Conservation (phyloP, 78 protist species). For the Chrysochromulina tobinii region DNA sequence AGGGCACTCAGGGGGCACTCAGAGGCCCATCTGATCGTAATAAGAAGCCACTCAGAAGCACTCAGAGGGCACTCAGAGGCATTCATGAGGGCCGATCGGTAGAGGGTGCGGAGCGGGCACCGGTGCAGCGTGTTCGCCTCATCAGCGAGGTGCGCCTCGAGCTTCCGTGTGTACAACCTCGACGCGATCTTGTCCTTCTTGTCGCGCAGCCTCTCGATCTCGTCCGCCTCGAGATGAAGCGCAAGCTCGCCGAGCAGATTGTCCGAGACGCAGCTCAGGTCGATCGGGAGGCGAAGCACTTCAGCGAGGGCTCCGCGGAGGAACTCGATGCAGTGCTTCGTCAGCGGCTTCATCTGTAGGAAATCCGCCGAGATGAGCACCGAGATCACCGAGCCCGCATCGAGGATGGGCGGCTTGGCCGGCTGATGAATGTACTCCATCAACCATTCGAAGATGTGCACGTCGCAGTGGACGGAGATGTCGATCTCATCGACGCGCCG, state of each 20-base stretch:
- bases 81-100: too few species aligned
- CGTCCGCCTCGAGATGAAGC: background rate
- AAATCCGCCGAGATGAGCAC: constrained; percentile 39
- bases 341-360: constrained; percentile 27
- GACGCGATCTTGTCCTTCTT: background rate
- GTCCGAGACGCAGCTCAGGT: constrained; percentile 13
- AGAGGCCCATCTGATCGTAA: too few species aligned
- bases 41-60: too few species aligned
- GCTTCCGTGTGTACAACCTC: background rate
- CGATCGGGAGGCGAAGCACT: constrained; percentile 29
- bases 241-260: background rate
- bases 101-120: background rate
- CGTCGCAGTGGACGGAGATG: constrained; percentile 52
- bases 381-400: background rate
- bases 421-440: background rate
- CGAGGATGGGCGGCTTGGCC: background rate
- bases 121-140: background rate
- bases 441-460: constrained; percentile 24
- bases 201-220: background rate
- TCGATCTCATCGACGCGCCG: background rate
- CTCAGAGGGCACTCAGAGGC: too few species aligned
- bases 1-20: background rate
- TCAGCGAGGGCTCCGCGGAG: background rate
- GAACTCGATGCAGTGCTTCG: background rate
- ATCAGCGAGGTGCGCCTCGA: background rate